Percentiles rank a stretch among this genome's conserved stretches.
Evolutionary conservation across 495 filamentous ascomycete species (phyloP).

Genomic region (Pseudevernia furfuracea): DNA sequence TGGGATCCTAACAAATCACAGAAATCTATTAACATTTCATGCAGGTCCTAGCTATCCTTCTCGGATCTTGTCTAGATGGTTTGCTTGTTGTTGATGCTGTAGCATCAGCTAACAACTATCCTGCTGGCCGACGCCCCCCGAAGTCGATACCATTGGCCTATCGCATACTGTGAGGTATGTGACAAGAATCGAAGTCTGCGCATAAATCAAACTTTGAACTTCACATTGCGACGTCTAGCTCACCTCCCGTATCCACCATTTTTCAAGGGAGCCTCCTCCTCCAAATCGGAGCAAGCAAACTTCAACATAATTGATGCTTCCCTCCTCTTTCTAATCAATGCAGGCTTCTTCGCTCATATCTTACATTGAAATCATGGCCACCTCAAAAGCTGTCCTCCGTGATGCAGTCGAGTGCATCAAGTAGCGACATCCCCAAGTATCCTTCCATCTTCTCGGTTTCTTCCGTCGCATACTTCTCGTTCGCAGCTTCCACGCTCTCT

Average conservation of each 20-base stretch:
- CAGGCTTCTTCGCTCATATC: constrained; percentile 3
- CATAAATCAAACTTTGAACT: not conserved
- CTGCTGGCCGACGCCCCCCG: not conserved
- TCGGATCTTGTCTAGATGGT: not conserved
- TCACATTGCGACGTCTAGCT: not conserved
- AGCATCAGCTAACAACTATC: not conserved
- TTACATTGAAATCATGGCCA: constrained; percentile 2
- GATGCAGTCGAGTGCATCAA: constrained; percentile 16
- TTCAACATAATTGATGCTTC: not conserved
- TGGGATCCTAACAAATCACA: not conserved
- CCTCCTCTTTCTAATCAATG: constrained; percentile 4
- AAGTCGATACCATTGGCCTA: not conserved
- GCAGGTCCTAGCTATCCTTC: not conserved
- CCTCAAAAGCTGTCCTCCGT: constrained; percentile 5
- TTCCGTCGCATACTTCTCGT: not conserved
- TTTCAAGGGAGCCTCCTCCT: not conserved
- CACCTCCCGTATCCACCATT: not conserved
- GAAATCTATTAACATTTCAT: not conserved
- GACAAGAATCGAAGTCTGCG: not conserved
- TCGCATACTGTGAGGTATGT: not conserved
- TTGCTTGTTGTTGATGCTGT: not conserved
- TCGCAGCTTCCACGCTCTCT: constrained; percentile 3
- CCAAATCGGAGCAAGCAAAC: not conserved
- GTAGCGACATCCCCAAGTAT: constrained; percentile 16
- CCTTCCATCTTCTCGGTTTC: constrained; percentile 20